Conservation (phyloP, 2,329 filamentous ascomycete species). For the Tolypocladium endophyticum region DNA sequence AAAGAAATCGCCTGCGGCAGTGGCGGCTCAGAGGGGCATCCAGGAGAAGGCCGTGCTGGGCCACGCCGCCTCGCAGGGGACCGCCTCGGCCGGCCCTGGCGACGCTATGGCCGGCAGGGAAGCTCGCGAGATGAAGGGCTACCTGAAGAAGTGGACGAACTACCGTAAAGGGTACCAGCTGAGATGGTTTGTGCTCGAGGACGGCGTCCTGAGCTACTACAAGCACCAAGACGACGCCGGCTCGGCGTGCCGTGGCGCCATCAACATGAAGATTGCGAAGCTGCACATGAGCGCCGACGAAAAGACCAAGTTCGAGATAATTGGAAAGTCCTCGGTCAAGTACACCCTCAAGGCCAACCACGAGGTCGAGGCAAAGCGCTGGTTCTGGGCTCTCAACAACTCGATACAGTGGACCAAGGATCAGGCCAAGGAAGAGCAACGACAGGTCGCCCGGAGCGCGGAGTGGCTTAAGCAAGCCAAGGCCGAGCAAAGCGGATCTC, state of each 20-base stretch:
- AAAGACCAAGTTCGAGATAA: constrained; percentile 95
- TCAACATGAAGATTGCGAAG: constrained; percentile 95
- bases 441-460: constrained; percentile 60
- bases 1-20: constrained; percentile 88
- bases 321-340: constrained; percentile 96
- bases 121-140: constrained; percentile 93
- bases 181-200: constrained; percentile 94
- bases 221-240: constrained; percentile 98
- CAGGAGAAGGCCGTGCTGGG: constrained; percentile 95
- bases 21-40: constrained; percentile 86
- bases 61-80: constrained; percentile 49
- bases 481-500: constrained; percentile 53
- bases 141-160: constrained; percentile 99
- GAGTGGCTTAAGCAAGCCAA: constrained; percentile 72
- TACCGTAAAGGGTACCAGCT: constrained; percentile 96
- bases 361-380: constrained; percentile 93
- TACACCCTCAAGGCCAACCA: constrained; percentile 97
- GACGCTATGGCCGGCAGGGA: constrained; percentile 68
- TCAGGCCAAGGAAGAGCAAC: constrained; percentile 84
- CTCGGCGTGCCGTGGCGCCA: constrained; percentile 90
- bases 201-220: constrained; percentile 96
- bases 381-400: constrained; percentile 99
- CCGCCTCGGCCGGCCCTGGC: constrained; percentile 39
- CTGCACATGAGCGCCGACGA: constrained; percentile 95
- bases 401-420: constrained; percentile 98